Evolutionary conservation across 805 yeast species (phyloP), one percentile per base, ranked within the genome.

Genomic region (Starmera dryadoides): DNA sequence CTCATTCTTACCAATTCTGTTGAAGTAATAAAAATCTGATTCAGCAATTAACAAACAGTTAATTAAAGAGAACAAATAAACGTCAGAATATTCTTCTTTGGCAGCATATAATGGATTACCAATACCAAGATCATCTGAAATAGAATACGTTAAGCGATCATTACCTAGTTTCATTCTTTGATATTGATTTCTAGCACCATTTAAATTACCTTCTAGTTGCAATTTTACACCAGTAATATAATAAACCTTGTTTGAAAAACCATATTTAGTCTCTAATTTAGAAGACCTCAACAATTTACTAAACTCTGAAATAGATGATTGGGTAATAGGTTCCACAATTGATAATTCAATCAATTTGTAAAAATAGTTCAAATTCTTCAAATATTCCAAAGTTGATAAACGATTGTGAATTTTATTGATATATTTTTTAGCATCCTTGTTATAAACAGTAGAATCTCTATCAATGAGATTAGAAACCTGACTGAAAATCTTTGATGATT

Each of bases 21-120:
- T 42, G 14, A 29, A 39, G 22, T 38, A 42, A 6, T 30, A 29
- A 1, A 54, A 30, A 23, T 42, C 41, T 6, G 50, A 38, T 23
- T 53, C 48, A 9, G 47, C 21, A 3, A 52, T 39, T 2, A 40
- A 35, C 20, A 37, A 25, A 9, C 40, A 20, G 26, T 50, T 52
- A 12, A 53, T 12, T 9, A 42, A 35, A 2, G 45, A 30, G 9
- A 41, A 35, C 4, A 44, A 32, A 26, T 43, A 45, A 12, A 48
- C 20, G 21, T 54, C 59, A 17, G 33, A 23, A n/a, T 36, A 25
- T 38, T 41, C 33, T 31, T 12, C 35, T 18, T 25, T 34, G 21
- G 33, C 22, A 8, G 23, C 29, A 53, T 38, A 4, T 33, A 34
- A 11, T 19, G 36, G 34, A 10, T 33, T 29, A 17, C 35, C 35